Conservation (phyloP, 2,329 filamentous ascomycete species). For the Graphium sp. region DNA sequence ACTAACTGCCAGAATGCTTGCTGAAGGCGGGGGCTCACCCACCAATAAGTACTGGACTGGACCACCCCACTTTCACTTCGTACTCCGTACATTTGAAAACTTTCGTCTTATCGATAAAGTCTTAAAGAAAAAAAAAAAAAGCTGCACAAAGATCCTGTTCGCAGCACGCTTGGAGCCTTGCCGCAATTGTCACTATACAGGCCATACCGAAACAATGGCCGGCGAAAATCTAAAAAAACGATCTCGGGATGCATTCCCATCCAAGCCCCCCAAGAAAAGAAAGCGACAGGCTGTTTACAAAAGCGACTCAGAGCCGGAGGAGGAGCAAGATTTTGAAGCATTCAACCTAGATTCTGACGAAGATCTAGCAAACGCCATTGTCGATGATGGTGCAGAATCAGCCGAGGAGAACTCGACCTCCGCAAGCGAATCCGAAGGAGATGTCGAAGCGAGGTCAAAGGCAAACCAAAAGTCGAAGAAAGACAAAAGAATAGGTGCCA, state of each 20-base stretch:
- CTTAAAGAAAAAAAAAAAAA: too few species aligned
- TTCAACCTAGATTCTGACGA: conserved; percentile 41
- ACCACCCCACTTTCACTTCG: too few species aligned
- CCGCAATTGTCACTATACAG: too few species aligned
- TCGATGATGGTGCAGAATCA: conserved; percentile 28
- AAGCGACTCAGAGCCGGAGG: conserved; percentile 31
- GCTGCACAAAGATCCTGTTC: too few species aligned
- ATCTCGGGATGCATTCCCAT: conserved; percentile 13
- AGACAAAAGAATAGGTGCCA: conserved; percentile 11
- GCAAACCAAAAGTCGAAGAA: conserved; percentile 13
- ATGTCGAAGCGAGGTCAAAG: conserved; percentile 15
- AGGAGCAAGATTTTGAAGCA: conserved; percentile 25
- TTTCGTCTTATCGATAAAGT: too few species aligned
- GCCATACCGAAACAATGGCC: conserved; percentile 13
- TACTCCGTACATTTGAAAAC: too few species aligned
- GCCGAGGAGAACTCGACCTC: conserved; percentile 17
- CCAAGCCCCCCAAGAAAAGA: conserved; percentile 30
- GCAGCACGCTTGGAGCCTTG: too few species aligned
- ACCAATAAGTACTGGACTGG: too few species aligned
- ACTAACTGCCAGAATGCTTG: too few species aligned
- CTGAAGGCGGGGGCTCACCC: too few species aligned
- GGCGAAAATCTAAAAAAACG: conserved; percentile 15
- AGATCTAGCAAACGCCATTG: conserved; percentile 33
- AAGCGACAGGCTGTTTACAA: conserved; percentile 28
- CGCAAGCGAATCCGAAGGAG: conserved; percentile 12